phyloP scores from a whole-genome alignment of 768 basidiomycete species.

The Lactarius deliciosus region DNA sequence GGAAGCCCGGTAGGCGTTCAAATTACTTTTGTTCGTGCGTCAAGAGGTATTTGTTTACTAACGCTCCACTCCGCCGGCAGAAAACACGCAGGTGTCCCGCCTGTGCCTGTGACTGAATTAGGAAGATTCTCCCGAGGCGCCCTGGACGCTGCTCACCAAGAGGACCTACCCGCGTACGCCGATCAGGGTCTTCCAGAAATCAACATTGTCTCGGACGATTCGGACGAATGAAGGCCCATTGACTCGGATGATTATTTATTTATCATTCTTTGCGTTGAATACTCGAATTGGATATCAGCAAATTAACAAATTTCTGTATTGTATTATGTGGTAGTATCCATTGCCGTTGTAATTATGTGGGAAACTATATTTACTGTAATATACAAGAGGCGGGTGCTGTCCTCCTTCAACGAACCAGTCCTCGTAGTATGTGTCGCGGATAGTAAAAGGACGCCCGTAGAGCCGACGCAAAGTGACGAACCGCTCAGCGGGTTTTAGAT shows the following conservation, averaged over 20 bases:
- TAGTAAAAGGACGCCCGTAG: not conserved
- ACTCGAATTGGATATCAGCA: not conserved
- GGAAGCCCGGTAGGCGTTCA: conserved; percentile 1
- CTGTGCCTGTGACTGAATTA: not conserved
- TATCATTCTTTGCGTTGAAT: not conserved
- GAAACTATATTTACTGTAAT: not conserved
- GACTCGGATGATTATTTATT: not conserved
- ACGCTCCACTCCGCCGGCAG: not conserved
- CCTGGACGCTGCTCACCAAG: not conserved
- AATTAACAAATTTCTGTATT: not conserved
- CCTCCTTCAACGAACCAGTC: not conserved
- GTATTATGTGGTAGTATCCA: not conserved
- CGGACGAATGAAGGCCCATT: not conserved
- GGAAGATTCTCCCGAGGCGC: not conserved
- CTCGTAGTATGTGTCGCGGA: too few relatives aligned
- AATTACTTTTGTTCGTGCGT: not conserved
- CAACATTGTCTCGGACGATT: not conserved
- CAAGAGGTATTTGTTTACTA: not conserved
- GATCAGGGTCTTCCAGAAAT: not conserved
- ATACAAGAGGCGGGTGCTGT: not conserved
- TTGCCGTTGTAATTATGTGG: not conserved
- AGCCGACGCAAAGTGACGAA: not conserved
- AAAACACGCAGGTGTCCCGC: not conserved
- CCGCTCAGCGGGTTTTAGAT: not conserved
- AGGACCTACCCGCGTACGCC: not conserved